Base-by-base conservation (phyloP, 257 asterid species). In the Nicotiana obtusifolia region DNA sequence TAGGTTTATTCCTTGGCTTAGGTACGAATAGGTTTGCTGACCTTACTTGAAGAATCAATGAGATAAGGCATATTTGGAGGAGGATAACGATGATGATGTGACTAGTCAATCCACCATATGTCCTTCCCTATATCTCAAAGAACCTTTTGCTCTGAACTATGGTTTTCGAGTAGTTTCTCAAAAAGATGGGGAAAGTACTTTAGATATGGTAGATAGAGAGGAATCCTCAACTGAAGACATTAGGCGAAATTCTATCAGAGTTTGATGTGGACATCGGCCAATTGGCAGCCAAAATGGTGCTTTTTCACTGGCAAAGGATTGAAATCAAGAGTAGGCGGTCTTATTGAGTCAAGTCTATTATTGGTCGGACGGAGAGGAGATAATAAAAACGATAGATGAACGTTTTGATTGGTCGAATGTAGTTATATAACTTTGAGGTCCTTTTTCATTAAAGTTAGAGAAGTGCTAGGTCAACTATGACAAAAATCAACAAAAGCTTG, bases 1-100 rank as follows among this genome's bases (percentile, higher is more conserved):
- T 47, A 49, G 79, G 79, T 47, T 75, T 75, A 75, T 75, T 75
- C 79, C 79, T 75, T 73, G 79, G n/a, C n/a, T 49, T 73, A 75
- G 62, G 41, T 75, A 75, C 79, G 26, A 15, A 24, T 49, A 75
- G 16, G 62, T 49, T 11, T 75, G 62, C 62, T 75, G 79, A 49
- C 24, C 41, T 75, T 14, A 49, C 24, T 24, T 26, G 44, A 47
- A 60, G 71, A 37, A 64, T 41, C 59, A 35, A 61, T 78, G 60
- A 60, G 73, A 61, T 22, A 78, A 78, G 82, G 82, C 69, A 78
- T 75, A 37, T n/a, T 24, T 59, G 35, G 75, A 59, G 80, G 61
- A 16, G 41, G 84, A 65, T 84, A 75, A 79, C 81, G 85, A 82
- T 83, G 56, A 60, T 68, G 73, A 60, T 60, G 82, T 13, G 31